Evolutionary conservation across 1,284 basidiomycete species (phyloP).

Genomic region (Schizophyllum commune): DNA sequence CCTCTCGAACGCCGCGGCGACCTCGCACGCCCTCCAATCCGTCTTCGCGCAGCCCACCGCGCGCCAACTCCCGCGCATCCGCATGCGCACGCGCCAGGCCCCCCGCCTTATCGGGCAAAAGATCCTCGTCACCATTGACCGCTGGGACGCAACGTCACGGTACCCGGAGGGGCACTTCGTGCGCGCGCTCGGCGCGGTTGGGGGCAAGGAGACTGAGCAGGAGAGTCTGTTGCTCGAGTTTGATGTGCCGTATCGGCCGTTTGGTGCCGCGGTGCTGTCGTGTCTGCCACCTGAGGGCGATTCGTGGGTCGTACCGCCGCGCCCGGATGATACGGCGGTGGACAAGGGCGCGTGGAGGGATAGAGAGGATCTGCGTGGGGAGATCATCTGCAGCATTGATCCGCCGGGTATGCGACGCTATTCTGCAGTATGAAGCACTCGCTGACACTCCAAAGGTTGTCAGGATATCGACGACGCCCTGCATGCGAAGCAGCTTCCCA

Average conservation of each 20-base stretch:
- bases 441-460: slow-evolving; percentile 52
- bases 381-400: slow-evolving; percentile 95
- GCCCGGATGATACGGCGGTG: slow-evolving; percentile 33
- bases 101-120: slow-evolving; percentile 87
- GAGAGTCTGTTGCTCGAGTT: slow-evolving; percentile 93
- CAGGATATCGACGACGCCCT: slow-evolving; percentile 99
- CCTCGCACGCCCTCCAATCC: slow-evolving; percentile 83
- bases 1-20: slow-evolving; percentile 70
- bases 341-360: slow-evolving; percentile 68
- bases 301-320: slow-evolving; percentile 87
- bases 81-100: slow-evolving; percentile 92
- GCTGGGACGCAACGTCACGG: slow-evolving; percentile 81
- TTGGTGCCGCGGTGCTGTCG: slow-evolving; percentile 89
- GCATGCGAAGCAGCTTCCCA: slow-evolving; percentile 85
- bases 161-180: slow-evolving; percentile 99
- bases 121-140: slow-evolving; percentile 92
- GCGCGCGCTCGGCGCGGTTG: slow-evolving; percentile 83
- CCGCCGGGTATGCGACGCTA: slow-evolving; percentile 65
- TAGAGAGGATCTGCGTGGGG: slow-evolving; percentile 81
- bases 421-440: neutral
- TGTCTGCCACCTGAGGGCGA: slow-evolving; percentile 92
- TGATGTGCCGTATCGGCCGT: slow-evolving; percentile 95
- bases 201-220: slow-evolving; percentile 94
- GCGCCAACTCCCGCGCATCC: slow-evolving; percentile 87
- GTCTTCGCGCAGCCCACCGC: slow-evolving; percentile 96